Base-by-base conservation (phyloP, 1,284 basidiomycete species). In the Xerocomus cyaneibrunnescens region DNA sequence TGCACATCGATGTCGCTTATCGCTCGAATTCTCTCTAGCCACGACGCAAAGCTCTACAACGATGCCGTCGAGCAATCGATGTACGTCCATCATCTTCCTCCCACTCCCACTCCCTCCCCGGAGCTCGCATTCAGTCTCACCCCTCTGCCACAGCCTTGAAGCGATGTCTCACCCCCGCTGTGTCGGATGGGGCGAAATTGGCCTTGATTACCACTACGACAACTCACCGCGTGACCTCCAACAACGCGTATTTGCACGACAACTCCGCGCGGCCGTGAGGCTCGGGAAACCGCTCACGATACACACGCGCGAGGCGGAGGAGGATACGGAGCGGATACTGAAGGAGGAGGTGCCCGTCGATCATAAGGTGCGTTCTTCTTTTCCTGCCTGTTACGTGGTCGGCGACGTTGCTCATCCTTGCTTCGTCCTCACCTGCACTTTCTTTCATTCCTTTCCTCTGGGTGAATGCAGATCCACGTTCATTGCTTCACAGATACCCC, bases 171-270 rank as follows among this genome's bases (percentile, higher is more conserved):
- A 92, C 60, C 85, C 87, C 3, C 81, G 85, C 10, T 91, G 88
- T 57, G 88, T 92, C 6, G 87, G 87, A 8, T 89, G 85, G 85
- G 90, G 90, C 0, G 89, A 92, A 63, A 92, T 91, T 48, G 89
- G 90, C 0, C 77, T 93, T 5, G 90, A 93, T 57, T 91, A 90
- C 60, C 87, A 91, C 66, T 91, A 91, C 62, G 82, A 89, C 62
- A 77, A 83, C 58, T 89, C 88, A 0, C 85, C 88, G 0, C 79
- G 83, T 10, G 77, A 81, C 0, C 58, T 83, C 0, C 89, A 92
- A 62, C 83, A 77, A 54, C 68, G 72, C 0, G 80, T 91, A 6
- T 84, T 92, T 52, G 67, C 69, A 3, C 74, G 85, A 21, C 90
- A 92, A 62, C 76, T 92, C 12, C 73, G 74, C 16, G 77, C 78